Conservation (phyloP, 164 flowering plant species). For the Malania oleifera region DNA sequence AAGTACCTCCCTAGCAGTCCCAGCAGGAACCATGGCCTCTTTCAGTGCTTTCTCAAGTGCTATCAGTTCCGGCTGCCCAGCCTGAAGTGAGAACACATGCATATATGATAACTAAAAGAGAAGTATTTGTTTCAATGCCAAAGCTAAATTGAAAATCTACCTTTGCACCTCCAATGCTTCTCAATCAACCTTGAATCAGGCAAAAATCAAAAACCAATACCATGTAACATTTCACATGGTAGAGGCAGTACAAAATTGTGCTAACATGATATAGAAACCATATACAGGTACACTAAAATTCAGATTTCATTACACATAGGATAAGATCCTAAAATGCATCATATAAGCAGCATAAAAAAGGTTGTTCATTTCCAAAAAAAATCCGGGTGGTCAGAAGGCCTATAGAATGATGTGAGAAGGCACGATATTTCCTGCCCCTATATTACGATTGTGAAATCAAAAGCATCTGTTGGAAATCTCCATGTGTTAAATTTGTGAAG, state of each 20-base stretch:
- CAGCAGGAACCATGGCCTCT: slow-evolving; percentile 83
- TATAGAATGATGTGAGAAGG: too few relatives aligned
- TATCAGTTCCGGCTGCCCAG: slow-evolving; percentile 84
- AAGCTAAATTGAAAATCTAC: not conserved
- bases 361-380: too few relatives aligned
- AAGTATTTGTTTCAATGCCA: not conserved
- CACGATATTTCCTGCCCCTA: too few relatives aligned
- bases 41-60: slow-evolving; percentile 82
- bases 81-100: slow-evolving; percentile 30
- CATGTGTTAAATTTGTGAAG: not conserved
- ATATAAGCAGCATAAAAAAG: too few relatives aligned
- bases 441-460: not conserved
- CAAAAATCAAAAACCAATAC: not conserved
- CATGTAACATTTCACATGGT: not conserved
- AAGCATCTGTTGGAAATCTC: not conserved
- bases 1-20: slow-evolving; percentile 82
- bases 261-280: too few relatives aligned
- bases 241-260: not conserved
- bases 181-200: not conserved
- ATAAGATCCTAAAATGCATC: too few relatives aligned
- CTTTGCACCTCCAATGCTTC: not conserved
- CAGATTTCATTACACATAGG: too few relatives aligned
- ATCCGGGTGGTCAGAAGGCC: too few relatives aligned
- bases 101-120: not conserved
- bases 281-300: too few relatives aligned